These are phyloP conservation scores for Paramarasmius palmivorus DNA, from an alignment of 1,284 basidiomycete species.

Conservation along the genomic window DNA sequence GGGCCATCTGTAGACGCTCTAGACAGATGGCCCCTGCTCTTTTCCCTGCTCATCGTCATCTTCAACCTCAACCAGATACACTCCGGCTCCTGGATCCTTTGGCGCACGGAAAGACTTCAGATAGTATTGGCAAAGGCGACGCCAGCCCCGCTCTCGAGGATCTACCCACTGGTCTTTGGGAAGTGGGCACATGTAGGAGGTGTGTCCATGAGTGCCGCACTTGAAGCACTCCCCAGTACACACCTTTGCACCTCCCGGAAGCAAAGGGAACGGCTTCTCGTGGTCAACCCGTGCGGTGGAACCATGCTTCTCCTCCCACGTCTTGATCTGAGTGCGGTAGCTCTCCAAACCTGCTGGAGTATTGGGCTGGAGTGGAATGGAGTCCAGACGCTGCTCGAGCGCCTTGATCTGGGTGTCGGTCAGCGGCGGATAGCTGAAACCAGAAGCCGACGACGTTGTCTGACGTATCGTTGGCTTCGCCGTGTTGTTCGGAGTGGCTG, in stretches of 20 bases:
- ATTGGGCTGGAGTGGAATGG: not conserved
- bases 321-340: not conserved
- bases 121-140: too few relatives aligned
- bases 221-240: conserved; percentile 4
- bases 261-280: not conserved
- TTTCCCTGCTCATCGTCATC: not conserved
- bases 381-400: not conserved
- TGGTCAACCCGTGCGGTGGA: not conserved
- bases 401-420: not conserved
- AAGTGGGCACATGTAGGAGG: not conserved
- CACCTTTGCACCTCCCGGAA: not conserved
- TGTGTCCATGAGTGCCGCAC: not conserved
- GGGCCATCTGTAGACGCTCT: too few relatives aligned
- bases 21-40: not conserved
- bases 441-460: too few relatives aligned
- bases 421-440: too few relatives aligned
- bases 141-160: not conserved
- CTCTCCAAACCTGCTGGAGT: not conserved
- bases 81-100: not conserved
- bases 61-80: not conserved
- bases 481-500: too few relatives aligned
- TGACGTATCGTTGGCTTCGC: too few relatives aligned
- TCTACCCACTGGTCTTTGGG: not conserved
- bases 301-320: not conserved
- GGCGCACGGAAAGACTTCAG: not conserved